Conservation (phyloP, 139 green algal species). For the Chlamydomonas sp. region DNA sequence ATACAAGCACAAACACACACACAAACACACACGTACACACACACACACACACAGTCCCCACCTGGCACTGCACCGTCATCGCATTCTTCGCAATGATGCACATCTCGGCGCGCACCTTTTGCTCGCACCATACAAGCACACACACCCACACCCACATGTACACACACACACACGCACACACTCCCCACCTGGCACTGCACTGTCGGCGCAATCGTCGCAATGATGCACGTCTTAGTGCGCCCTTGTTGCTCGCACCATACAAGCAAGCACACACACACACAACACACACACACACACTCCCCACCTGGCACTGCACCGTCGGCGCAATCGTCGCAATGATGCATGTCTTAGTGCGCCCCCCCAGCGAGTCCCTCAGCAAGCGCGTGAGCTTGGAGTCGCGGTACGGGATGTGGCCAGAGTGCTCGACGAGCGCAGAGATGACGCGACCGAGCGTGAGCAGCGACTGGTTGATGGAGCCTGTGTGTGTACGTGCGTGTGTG, state of each 20-base stretch:
- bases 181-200: too few species aligned
- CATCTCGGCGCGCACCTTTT: slow-evolving; percentile 79
- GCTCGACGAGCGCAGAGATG: slow-evolving; percentile 66
- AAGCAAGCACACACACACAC: too few species aligned
- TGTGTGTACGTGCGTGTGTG: too few species aligned
- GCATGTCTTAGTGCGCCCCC: slow-evolving; percentile 84
- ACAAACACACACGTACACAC: too few species aligned
- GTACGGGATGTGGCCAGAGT: slow-evolving; percentile 44
- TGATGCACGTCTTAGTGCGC: too few species aligned
- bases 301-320: slow-evolving; percentile 78
- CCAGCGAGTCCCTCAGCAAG: slow-evolving; percentile 91
- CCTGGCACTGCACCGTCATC: slow-evolving; percentile 75
- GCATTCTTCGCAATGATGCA: slow-evolving; percentile 98
- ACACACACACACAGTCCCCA: slow-evolving; percentile 38
- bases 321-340: slow-evolving; percentile 98
- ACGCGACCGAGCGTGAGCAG: slow-evolving; percentile 93
- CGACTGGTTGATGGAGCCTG: slow-evolving; percentile 87
- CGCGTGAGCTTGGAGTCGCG: slow-evolving; percentile 96
- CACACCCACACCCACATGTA: too few species aligned
- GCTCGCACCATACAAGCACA: too few species aligned
- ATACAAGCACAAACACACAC: too few species aligned
- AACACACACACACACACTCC: background rate
- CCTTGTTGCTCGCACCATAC: too few species aligned
- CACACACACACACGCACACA: too few species aligned
- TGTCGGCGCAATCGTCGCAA: too few species aligned